Conservation (phyloP, 2,329 filamentous ascomycete species). For the Fusarium chlamydosporum region DNA sequence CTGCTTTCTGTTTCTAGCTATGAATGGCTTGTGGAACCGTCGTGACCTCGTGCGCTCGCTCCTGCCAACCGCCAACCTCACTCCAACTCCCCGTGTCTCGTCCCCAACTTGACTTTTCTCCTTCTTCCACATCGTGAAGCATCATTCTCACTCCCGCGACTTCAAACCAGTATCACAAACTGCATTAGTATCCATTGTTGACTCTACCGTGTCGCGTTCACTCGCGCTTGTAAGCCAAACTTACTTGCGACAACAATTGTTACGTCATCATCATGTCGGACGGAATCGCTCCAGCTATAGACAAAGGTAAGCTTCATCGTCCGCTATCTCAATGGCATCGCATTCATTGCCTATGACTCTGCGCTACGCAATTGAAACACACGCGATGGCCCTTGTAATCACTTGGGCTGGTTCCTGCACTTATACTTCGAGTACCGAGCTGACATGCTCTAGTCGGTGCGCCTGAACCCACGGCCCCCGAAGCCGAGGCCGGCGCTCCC, state of each 20-base stretch:
- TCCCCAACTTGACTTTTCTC: slow-evolving; percentile 44
- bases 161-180: slow-evolving; percentile 25
- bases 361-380: slow-evolving; percentile 37
- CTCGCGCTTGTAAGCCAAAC: slow-evolving; percentile 37
- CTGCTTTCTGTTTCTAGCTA: slow-evolving; percentile 25
- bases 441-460: slow-evolving; percentile 50
- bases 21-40: slow-evolving; percentile 50
- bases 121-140: slow-evolving; percentile 38
- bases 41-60: slow-evolving; percentile 50
- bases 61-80: slow-evolving; percentile 44
- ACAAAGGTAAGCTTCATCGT: slow-evolving; percentile 54
- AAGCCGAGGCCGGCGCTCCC: slow-evolving; percentile 50
- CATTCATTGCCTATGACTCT: slow-evolving; percentile 7
- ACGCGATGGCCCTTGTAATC: slow-evolving; percentile 9
- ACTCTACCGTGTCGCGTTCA: slow-evolving; percentile 24
- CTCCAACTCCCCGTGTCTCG: slow-evolving; percentile 41
- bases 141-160: slow-evolving; percentile 20
- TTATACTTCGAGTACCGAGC: slow-evolving; percentile 24
- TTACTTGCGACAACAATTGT: slow-evolving; percentile 44
- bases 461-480: slow-evolving; percentile 50
- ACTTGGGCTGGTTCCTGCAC: not conserved
- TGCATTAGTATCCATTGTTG: slow-evolving; percentile 19
- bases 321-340: slow-evolving; percentile 28
- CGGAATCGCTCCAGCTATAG: slow-evolving; percentile 54
- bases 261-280: slow-evolving; percentile 57